phyloP scores from a whole-genome alignment of 2,329 filamentous ascomycete genomes.

The Torrubiella hemipterigena region DNA sequence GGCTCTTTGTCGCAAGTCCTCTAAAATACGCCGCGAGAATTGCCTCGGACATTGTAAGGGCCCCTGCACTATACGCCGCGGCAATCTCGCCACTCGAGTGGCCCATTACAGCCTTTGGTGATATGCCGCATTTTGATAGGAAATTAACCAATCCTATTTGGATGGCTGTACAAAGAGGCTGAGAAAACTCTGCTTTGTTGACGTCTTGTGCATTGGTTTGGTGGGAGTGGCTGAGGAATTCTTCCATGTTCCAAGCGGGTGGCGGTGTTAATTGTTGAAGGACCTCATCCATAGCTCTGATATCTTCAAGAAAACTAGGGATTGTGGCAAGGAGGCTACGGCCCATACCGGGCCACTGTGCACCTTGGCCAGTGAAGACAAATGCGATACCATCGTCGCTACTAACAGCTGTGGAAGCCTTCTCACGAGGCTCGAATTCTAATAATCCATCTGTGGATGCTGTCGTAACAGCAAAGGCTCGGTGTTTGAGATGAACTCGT shows the following conservation, averaged over 20 bases:
- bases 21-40: constrained; percentile 18
- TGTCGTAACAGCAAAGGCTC: not conserved
- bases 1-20: constrained; percentile 7
- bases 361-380: constrained; percentile 17
- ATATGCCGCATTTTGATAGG: constrained; percentile 16
- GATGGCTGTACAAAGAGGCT: constrained; percentile 27
- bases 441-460: too few species aligned
- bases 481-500: not conserved
- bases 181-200: constrained; percentile 33
- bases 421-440: too few species aligned
- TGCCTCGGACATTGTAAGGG: constrained; percentile 12
- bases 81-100: constrained; percentile 28
- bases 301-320: constrained; percentile 4
- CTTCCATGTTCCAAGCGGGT: constrained; percentile 6
- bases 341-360: constrained; percentile 14
- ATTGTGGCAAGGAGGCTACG: constrained; percentile 8
- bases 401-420: too few species aligned
- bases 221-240: not conserved
- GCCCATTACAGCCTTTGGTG: constrained; percentile 18
- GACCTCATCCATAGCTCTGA: constrained; percentile 6
- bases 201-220: constrained; percentile 8
- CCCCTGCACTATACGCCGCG: constrained; percentile 18
- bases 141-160: constrained; percentile 29
- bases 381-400: constrained; percentile 5
- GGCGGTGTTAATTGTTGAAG: constrained; percentile 2